These are phyloP conservation scores for Agrocybe chaxingu DNA, from an alignment of 768 basidiomycete genomes.

Conservation along the genomic window DNA sequence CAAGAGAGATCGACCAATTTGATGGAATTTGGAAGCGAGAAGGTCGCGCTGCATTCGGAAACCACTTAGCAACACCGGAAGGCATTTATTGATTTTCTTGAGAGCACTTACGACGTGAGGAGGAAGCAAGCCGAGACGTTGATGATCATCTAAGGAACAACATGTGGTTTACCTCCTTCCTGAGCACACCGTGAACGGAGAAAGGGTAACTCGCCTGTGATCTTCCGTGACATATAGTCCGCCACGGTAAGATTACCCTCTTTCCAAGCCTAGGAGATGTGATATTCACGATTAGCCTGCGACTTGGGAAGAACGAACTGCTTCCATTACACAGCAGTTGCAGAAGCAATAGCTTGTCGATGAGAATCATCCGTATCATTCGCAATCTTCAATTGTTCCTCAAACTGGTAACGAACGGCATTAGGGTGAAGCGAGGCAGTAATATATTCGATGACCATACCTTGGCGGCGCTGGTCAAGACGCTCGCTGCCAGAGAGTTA, in stretches of 20 bases:
- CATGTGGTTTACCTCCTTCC: constrained; percentile 29
- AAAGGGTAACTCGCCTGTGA: constrained; percentile 52
- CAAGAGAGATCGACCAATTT: constrained; percentile 72
- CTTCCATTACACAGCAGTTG: constrained; percentile 84
- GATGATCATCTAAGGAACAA: constrained; percentile 52
- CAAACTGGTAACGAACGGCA: constrained; percentile 49
- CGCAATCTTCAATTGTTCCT: constrained; percentile 62
- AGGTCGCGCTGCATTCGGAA: constrained; percentile 57
- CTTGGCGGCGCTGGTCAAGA: constrained; percentile 75
- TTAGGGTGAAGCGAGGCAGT: constrained; percentile 14
- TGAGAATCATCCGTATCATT: constrained; percentile 57
- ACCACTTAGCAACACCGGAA: constrained; percentile 26
- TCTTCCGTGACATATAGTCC: constrained; percentile 81
- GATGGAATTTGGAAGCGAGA: constrained; percentile 70
- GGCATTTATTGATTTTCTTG: constrained; percentile 17
- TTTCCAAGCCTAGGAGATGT: constrained; percentile 68
- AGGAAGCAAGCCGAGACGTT: constrained; percentile 58
- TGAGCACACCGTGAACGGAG: constrained; percentile 13
- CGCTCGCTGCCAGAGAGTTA: constrained; percentile 60
- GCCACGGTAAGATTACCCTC: constrained; percentile 80
- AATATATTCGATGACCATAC: constrained; percentile 33
- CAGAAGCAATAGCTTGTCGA: constrained; percentile 60
- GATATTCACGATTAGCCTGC: constrained; percentile 27
- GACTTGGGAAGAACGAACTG: constrained; percentile 48
- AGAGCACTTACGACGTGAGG: constrained; percentile 62